These are phyloP conservation scores for Candida germanica DNA, from an alignment of 805 yeast genomes.

Conservation along the genomic window DNA sequence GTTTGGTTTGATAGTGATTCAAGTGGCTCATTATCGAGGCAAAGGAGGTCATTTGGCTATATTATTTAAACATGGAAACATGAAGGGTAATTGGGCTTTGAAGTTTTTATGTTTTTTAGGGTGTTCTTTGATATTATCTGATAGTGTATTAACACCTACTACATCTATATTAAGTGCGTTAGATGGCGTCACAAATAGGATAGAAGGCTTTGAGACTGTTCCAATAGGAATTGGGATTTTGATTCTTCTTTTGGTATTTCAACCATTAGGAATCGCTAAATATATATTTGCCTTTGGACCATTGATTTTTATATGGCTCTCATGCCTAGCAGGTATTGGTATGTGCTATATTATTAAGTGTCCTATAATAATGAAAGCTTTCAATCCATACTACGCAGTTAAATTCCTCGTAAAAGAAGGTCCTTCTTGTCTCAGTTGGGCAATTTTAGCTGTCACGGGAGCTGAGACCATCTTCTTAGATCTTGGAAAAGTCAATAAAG, in stretches of 20 bases:
- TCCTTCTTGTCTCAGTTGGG: conserved; percentile 46
- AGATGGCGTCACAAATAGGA: conserved; percentile 45
- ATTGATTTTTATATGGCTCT: conserved; percentile 49
- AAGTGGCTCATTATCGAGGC: conserved; percentile 53
- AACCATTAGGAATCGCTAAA: not conserved
- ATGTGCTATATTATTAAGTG: conserved; percentile 40
- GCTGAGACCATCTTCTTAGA: conserved; percentile 66
- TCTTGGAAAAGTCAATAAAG: conserved; percentile 52
- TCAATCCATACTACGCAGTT: conserved; percentile 53
- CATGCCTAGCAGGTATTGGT: conserved; percentile 45
- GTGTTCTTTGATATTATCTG: conserved; percentile 55
- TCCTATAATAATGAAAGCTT: conserved; percentile 45
- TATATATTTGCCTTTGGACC: conserved; percentile 44
- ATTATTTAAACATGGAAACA: conserved; percentile 44
- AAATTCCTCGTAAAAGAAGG: conserved; percentile 37
- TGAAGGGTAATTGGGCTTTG: not conserved
- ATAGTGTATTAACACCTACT: conserved; percentile 62
- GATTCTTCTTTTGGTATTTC: conserved; percentile 1
- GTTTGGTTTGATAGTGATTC: conserved; percentile 47
- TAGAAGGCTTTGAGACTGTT: not conserved
- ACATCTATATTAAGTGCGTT: conserved; percentile 59
- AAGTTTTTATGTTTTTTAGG: conserved; percentile 44
- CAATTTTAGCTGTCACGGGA: conserved; percentile 57
- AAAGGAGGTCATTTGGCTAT: conserved; percentile 68
- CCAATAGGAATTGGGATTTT: not conserved